Evolutionary conservation across 345 rosid genomes (phyloP).

Genomic region (Eucalyptus grandis): DNA sequence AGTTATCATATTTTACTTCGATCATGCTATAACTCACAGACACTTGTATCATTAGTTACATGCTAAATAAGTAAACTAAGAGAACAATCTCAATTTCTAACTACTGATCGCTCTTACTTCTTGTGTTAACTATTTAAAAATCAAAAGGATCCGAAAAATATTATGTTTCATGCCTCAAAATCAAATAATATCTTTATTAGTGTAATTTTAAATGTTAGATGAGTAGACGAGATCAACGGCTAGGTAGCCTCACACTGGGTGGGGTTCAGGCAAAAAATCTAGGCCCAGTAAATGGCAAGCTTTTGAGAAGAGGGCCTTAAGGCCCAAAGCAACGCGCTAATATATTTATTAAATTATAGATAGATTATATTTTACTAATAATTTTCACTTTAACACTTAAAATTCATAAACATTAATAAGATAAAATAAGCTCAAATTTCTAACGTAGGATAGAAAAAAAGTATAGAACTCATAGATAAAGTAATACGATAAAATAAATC

Average conservation of each 20-base stretch:
- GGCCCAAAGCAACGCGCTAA: background rate
- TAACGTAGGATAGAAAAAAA: background rate
- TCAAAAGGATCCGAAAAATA: no score
- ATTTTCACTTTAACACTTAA: accelerated
- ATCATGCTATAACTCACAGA: accelerated
- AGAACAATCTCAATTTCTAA: background rate
- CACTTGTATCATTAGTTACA: background rate
- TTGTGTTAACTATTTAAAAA: no score
- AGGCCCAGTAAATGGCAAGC: background rate
- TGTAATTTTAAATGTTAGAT: background rate
- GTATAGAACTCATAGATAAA: background rate
- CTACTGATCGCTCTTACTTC: background rate
- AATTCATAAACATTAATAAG: background rate
- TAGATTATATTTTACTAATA: no score
- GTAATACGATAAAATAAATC: background rate
- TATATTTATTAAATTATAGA: background rate
- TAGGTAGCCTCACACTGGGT: accelerated
- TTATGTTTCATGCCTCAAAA: background rate
- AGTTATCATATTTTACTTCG: background rate
- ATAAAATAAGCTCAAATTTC: background rate
- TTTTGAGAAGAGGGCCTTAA: background rate
- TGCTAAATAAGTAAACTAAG: background rate
- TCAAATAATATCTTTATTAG: background rate
- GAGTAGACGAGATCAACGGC: background rate
- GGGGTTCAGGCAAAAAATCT: background rate